Evolutionary conservation across 2,329 filamentous ascomycete species (phyloP), one percentile per base, ranked within the genome.

Genomic region (Venturia carpophila): DNA sequence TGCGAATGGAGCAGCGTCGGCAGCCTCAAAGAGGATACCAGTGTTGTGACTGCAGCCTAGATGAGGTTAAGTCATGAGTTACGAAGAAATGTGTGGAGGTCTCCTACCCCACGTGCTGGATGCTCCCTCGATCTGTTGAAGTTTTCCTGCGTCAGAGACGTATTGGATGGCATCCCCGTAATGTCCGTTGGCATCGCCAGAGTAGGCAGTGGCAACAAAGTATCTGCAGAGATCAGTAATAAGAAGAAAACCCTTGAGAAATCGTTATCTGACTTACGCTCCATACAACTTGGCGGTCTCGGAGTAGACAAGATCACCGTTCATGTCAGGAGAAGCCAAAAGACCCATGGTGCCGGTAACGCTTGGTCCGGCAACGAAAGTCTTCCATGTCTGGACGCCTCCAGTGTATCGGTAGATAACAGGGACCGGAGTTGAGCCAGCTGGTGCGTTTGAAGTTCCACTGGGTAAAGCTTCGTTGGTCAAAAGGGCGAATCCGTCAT

Each of bases 11-110:
- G 80, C 76, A n/a, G 77, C 79, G 62, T 84, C 83, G 27, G 84
- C 83, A 27, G 80, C 83, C 71, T 86, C 84, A 63, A 87, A 81
- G 7, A 83, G 83, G 64, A 87, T 87, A 66, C 84, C 84, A 1
- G 84, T 87, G 74, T 87, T 87, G 78, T 87, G 84, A 6, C 80
- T 84, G 77, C 84, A 87, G 21, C 84, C 84, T 79, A 83, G 86
- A 37, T 9, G 1, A 3, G 21, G 17, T 11, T 58, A 11, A 58
- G 52, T 7, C 15, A 58, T 58, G 15, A 2, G 10, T 9, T 15
- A 17, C 52, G 9, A 37, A 11, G 10, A 7, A 10, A 19, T n/a
- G 17, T 3, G 17, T 3, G 30, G 19, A 5, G 30, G 15, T 9
- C 27, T n/a, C 5, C 19, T 37, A 58, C 52, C 52, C 52, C 52